Base-by-base conservation (phyloP, 805 yeast species). In the Cyberlindnera veronae region DNA sequence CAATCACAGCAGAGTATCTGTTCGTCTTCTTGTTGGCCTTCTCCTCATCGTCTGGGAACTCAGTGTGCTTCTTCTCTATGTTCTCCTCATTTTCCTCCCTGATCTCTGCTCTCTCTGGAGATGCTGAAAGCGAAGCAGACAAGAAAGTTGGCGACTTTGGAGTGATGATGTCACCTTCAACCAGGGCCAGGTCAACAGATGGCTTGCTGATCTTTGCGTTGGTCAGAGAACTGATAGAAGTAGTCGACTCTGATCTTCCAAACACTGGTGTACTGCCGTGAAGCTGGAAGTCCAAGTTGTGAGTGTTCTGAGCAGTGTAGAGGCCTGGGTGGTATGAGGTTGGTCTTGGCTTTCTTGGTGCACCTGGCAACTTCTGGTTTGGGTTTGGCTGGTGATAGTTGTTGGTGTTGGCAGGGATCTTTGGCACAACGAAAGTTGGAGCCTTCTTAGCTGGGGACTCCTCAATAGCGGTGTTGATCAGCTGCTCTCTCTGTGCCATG, bases 311-410 rank as follows among this genome's bases (percentile, higher is more conserved):
- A 22, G 42, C 36, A 14, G 68, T 49, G 39, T 54, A 54, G 21
- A 77, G 67, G 2, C 81, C 72, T 14, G 95, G 95, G 56, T 85
- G 90, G 55, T 82, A 85, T 9, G 93, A 84, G 0, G 91, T 84
- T 30, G 95, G 95, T 58, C 95, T 74, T 42, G 88, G 90, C 54
- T 76, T 81, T 58, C 77, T 74, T 37, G 69, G 68, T 21, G 71
- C 74, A n/a, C 57, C 57, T 13, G 61, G 60, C 17, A 59, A 41
- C 38, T 55, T 59, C 33, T 54, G 57, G 29, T 32, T 49, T 20
- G 48, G 44, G 26, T 33, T 36, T n/a, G 48, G 44, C 15, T 43
- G 47, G 18, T 47, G 49, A 32, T 44, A 48, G 22, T 42, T 47
- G 36, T 48, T 38, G 1, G 53, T 20, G 23, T 36, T 41, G 13